Conservation (phyloP, 176 grass and related monocot species). For the Olyra latifolia region DNA sequence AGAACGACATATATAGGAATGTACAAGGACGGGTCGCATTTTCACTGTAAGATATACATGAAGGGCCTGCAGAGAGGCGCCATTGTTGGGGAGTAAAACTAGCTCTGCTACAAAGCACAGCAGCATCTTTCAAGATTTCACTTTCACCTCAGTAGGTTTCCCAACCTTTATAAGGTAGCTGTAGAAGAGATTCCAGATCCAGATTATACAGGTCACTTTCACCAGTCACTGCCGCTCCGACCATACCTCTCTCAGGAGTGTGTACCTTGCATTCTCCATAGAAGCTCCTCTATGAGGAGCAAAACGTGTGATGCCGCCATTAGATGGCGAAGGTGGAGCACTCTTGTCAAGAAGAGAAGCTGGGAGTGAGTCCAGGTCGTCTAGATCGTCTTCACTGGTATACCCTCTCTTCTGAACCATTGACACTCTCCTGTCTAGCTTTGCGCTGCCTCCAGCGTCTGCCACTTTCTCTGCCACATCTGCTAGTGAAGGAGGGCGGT, state of each 20-base stretch:
- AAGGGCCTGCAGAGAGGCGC: not conserved
- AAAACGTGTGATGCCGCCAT: not conserved
- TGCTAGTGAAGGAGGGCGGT: constrained; percentile 33
- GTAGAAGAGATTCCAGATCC: constrained; percentile 15
- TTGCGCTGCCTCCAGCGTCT: constrained; percentile 11
- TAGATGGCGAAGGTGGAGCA: constrained; percentile 39
- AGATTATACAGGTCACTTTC: constrained; percentile 21
- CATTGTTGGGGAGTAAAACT: constrained; percentile 13
- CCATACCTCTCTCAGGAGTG: constrained; percentile 83
- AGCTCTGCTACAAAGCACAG: constrained; percentile 11
- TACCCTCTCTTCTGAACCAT: constrained; percentile 72
- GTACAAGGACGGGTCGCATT: constrained; percentile 31
- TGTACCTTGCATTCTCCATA: constrained; percentile 57
- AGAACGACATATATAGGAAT: constrained; percentile 24
- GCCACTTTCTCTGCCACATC: constrained; percentile 61
- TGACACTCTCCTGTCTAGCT: constrained; percentile 63
- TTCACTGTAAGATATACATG: not conserved
- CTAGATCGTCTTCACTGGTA: constrained; percentile 76
- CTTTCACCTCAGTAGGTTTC: constrained; percentile 27
- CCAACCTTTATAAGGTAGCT: constrained; percentile 28
- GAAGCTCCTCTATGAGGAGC: constrained; percentile 27
- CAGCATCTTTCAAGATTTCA: constrained; percentile 5
- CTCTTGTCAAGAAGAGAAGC: constrained; percentile 53
- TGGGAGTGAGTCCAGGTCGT: constrained; percentile 65
- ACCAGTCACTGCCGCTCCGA: constrained; percentile 28